phyloP scores from a whole-genome alignment of 1,139 yeast genomes.

The Taphrina deformans region DNA sequence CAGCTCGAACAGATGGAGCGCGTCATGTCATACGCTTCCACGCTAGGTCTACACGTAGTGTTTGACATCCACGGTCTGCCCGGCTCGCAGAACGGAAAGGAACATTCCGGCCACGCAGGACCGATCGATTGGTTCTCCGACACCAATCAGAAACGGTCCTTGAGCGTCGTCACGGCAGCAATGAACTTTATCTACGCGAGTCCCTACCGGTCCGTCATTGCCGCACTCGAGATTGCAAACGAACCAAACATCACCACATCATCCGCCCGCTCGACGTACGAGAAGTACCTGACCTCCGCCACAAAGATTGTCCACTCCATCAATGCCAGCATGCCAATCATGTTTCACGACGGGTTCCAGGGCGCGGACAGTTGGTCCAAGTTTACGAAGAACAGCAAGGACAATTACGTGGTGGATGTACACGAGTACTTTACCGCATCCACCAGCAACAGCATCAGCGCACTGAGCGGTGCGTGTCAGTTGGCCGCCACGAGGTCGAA shows the following conservation, averaged over 20 bases:
- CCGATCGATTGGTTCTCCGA: conserved; percentile 52
- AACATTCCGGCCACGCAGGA: conserved; percentile 81
- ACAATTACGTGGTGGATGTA: conserved; percentile 26
- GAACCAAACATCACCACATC: conserved; percentile 26
- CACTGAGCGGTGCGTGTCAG: conserved; percentile 7
- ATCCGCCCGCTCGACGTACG: conserved; percentile 11
- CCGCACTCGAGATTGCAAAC: conserved; percentile 24
- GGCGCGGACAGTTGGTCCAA: conserved; percentile 15
- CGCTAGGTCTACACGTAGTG: conserved; percentile 69
- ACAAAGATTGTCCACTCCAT: conserved; percentile 11
- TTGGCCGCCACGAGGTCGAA: not conserved
- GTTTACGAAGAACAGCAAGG: conserved; percentile 21
- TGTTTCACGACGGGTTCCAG: conserved; percentile 30
- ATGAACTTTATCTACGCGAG: conserved; percentile 18
- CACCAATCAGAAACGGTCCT: conserved; percentile 12
- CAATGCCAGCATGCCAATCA: conserved; percentile 28
- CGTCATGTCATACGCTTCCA: conserved; percentile 73
- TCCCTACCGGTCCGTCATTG: conserved; percentile 17
- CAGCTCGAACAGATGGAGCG: conserved; percentile 68
- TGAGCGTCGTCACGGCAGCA: conserved; percentile 23
- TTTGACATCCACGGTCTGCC: conserved; percentile 89
- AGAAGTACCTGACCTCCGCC: conserved; percentile 17
- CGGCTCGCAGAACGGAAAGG: conserved; percentile 92
- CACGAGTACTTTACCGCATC: conserved; percentile 26
- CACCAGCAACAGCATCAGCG: conserved; percentile 5